Evolutionary conservation across 345 rosid genomes (phyloP).

Genomic region (Populus alba): DNA sequence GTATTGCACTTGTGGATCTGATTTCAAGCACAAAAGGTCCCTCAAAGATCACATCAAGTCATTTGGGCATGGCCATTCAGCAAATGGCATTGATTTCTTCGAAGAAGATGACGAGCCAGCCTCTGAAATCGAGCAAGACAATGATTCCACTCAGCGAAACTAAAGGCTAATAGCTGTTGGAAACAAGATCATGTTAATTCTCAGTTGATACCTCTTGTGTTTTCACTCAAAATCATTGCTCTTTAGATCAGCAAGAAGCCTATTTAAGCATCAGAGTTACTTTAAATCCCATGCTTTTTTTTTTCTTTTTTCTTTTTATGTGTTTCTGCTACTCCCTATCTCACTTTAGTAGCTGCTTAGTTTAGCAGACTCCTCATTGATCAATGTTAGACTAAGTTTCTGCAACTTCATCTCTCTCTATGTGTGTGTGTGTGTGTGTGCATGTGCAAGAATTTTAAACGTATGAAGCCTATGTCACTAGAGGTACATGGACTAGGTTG

Average conservation of each 20-base stretch:
- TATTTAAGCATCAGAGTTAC: background rate
- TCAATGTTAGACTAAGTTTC: slow-evolving; percentile 15
- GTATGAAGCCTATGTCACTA: too few species aligned
- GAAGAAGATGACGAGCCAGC: slow-evolving; percentile 72
- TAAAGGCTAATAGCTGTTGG: background rate
- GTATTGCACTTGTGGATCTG: slow-evolving; percentile 95
- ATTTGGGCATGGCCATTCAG: slow-evolving; percentile 78
- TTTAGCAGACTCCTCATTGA: background rate
- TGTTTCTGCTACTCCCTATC: background rate
- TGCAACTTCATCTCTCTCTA: background rate
- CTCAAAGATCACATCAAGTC: slow-evolving; percentile 90
- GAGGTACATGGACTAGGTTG: too few species aligned
- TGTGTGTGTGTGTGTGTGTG: slow-evolving; percentile 4
- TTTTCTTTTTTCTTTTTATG: background rate
- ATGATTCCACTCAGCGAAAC: slow-evolving; percentile 36
- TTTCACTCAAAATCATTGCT: slow-evolving; percentile 15
- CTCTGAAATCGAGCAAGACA: slow-evolving; percentile 70
- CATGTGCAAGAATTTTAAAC: background rate
- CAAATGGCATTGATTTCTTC: slow-evolving; percentile 57
- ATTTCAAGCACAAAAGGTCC: slow-evolving; percentile 94
- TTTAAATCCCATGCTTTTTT: background rate
- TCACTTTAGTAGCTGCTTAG: background rate
- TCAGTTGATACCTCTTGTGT: slow-evolving; percentile 6
- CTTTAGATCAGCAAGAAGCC: background rate
- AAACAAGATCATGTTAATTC: background rate